A percentile compares a stretch with the other conserved stretches of the same genome.
Evolutionary conservation across 2,329 filamentous ascomycete species (phyloP).

Genomic region (Aureobasidium subglaciale): DNA sequence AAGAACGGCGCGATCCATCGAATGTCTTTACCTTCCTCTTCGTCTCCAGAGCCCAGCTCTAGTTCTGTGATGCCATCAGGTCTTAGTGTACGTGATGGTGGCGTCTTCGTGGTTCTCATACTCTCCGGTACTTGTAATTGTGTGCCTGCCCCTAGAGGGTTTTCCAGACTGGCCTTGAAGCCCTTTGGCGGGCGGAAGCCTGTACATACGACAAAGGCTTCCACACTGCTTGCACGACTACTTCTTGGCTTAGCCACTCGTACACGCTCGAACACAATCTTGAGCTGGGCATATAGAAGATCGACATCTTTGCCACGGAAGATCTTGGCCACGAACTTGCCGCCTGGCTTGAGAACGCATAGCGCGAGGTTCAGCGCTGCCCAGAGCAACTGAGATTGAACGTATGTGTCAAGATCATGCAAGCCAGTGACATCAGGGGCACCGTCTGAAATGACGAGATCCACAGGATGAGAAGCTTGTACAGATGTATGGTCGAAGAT

Average conservation of each 20-base stretch:
- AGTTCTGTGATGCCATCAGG: slow-evolving; percentile 44
- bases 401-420: slow-evolving; percentile 96
- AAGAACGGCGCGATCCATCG: slow-evolving; percentile 93
- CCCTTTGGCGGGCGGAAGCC: slow-evolving; percentile 75
- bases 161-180: slow-evolving; percentile 68
- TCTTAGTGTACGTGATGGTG: slow-evolving; percentile 27
- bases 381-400: slow-evolving; percentile 91
- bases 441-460: slow-evolving; percentile 90
- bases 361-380: slow-evolving; percentile 88
- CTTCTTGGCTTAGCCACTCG: slow-evolving; percentile 89
- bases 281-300: slow-evolving; percentile 85
- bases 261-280: slow-evolving; percentile 80
- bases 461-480: slow-evolving; percentile 66
- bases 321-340: slow-evolving; percentile 97
- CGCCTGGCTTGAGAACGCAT: slow-evolving; percentile 84
- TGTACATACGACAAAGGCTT: slow-evolving; percentile 93
- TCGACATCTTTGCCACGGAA: slow-evolving; percentile 95
- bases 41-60: slow-evolving; percentile 40
- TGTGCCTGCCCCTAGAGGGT: slow-evolving; percentile 61
- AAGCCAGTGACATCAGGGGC: slow-evolving; percentile 94
- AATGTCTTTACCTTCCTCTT: slow-evolving; percentile 37
- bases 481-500: slow-evolving; percentile 34
- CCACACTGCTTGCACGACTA: slow-evolving; percentile 90
- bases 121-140: slow-evolving; percentile 34
- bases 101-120: slow-evolving; percentile 18